Conservation (phyloP, 768 basidiomycete genomes). For the Mycena chlorophos region DNA sequence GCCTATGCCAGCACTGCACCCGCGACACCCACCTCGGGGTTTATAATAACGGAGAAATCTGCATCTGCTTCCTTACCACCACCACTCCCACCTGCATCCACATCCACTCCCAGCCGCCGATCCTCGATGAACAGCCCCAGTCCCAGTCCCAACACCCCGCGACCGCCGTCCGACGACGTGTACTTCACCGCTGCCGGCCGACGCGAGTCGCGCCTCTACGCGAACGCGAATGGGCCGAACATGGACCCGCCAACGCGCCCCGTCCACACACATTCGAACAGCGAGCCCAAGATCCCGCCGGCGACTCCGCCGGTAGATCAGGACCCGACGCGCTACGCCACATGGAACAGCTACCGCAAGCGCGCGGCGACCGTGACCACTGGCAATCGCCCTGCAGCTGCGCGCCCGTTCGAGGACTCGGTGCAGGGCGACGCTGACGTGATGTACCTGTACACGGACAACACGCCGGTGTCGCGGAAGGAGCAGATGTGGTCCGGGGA, state of each 20-base stretch:
- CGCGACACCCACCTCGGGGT: slow-evolving; percentile 13
- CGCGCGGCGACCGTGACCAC: neutral
- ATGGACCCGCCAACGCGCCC: slow-evolving; percentile 1
- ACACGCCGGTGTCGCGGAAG: slow-evolving; percentile 13
- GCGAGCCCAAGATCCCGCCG: slow-evolving; percentile 5
- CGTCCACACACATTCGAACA: slow-evolving; percentile 15
- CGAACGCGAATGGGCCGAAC: slow-evolving; percentile 7
- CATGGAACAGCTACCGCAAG: slow-evolving; percentile 8
- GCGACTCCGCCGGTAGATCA: neutral
- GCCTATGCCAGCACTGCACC: slow-evolving; percentile 11
- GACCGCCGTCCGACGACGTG: slow-evolving; percentile 11
- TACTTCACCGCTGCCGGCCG: slow-evolving; percentile 22
- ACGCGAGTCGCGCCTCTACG: slow-evolving; percentile 20
- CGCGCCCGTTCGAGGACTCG: slow-evolving; percentile 14
- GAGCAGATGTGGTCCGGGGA: slow-evolving; percentile 17
- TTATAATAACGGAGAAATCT: neutral
- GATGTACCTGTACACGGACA: neutral
- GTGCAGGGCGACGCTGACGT: neutral
- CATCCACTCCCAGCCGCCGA: slow-evolving; percentile 2
- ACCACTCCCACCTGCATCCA: neutral
- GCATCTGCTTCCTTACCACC: slow-evolving; percentile 1
- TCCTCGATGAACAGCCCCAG: slow-evolving; percentile 6
- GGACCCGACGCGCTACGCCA: slow-evolving; percentile 1
- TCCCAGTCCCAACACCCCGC: neutral
- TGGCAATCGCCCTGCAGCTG: neutral